Conservation (phyloP, 192 early-diverging fungal species). For the Coemansia sp. region DNA sequence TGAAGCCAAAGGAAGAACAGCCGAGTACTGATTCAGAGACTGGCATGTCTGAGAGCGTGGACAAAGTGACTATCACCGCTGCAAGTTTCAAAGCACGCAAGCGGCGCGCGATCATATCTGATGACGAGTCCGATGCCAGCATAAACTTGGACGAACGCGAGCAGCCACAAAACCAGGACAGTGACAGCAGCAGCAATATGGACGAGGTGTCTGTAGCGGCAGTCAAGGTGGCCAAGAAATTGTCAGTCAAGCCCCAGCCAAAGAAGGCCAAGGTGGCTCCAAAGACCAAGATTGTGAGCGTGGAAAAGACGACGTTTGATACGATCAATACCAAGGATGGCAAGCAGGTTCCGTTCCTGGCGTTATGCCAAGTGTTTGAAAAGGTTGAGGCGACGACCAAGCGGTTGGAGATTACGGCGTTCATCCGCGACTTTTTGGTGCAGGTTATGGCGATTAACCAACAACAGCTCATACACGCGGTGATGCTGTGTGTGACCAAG, state of each 20-base stretch:
- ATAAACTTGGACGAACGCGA: slow-evolving; percentile 4
- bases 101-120: slow-evolving; percentile 17
- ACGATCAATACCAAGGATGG: slow-evolving; percentile 44
- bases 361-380: slow-evolving; percentile 89
- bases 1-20: neutral
- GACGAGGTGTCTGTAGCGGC: slow-evolving; percentile 3
- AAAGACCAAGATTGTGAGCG: slow-evolving; percentile 10
- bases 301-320: slow-evolving; percentile 14
- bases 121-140: slow-evolving; percentile 13
- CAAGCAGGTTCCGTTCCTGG: slow-evolving; percentile 67
- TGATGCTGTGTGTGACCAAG: slow-evolving; percentile 93
- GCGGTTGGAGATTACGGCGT: slow-evolving; percentile 52
- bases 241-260: slow-evolving; percentile 5
- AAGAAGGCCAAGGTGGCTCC: slow-evolving; percentile 14
- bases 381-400: slow-evolving; percentile 87
- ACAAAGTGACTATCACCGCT: neutral
- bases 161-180: neutral
- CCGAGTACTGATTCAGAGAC: neutral
- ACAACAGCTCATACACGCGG: slow-evolving; percentile 56
- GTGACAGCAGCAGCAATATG: neutral
- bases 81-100: slow-evolving; percentile 7
- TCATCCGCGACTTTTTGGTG: slow-evolving; percentile 31
- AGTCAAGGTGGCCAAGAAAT: slow-evolving; percentile 6
- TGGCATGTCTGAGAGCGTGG: neutral
- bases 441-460: slow-evolving; percentile 38